Base-by-base conservation (phyloP, 805 yeast genomes). In the Starmerella tilneyi region DNA sequence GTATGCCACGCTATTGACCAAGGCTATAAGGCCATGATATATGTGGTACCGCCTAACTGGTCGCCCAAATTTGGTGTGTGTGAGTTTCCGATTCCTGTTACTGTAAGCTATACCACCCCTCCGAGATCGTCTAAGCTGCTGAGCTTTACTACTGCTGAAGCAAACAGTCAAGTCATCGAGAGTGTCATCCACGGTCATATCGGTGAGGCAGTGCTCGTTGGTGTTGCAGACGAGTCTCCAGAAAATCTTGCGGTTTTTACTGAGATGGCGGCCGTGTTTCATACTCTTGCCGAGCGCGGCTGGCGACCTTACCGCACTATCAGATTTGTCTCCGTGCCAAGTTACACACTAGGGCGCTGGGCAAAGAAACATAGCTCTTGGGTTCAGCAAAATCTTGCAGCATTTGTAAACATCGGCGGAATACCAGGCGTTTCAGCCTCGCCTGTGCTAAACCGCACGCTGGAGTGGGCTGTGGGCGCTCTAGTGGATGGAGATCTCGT, bases 301-400 rank as follows among this genome's bases (percentile, higher is more conserved):
- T 52, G 51, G 51, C 19, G 21, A n/a, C 55, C 55, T 7, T 21
- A 37, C 19, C 28, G 55, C 12, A 40, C 48, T 5, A 23, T 52
- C 15, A 22, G 28, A 3, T 47, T 52, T 15, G 48, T 52, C n/a
- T 50, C 51, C 9, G 43, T 42, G 13, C 41, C 46, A 11, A 36
- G 13, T 5, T 33, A 16, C 35, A 21, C 46, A 5, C 48, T 46
- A 4, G 21, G 19, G 13, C 4, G 11, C n/a, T 46, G 48, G 48
- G 42, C 49, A 3, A 15, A 17, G 4, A 21, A 26, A 11, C 27
- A 34, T 23, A 17, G 17, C 20, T 2, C 27, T 6, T 30, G 34
- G 37, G 21, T 51, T 9, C 13, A 20, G 2, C 16, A 24, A 11
- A 22, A 26, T 3, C 50, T 31, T 3, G 29, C 36, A 9, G 50